phyloP scores from a whole-genome alignment of 495 filamentous ascomycete genomes.

The Penicillium goetzii region DNA sequence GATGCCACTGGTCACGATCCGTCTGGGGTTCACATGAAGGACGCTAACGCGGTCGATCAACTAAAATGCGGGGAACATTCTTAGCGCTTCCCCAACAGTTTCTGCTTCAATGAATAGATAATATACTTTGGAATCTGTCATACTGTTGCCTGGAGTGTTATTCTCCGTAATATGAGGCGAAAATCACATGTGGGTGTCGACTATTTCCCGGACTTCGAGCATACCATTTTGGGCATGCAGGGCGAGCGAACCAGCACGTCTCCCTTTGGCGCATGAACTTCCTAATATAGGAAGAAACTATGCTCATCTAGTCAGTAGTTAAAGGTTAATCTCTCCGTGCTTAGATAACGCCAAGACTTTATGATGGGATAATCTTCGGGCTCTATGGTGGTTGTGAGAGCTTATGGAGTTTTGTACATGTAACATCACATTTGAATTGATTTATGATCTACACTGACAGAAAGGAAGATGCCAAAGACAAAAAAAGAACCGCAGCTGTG shows the following conservation, averaged over 20 bases:
- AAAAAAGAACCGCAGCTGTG: neutral
- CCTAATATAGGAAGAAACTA: neutral
- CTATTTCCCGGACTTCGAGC: slow-evolving; percentile 2
- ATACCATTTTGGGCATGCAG: slow-evolving; percentile 25
- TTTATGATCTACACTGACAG: neutral
- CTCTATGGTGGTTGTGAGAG: neutral
- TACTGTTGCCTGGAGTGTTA: neutral
- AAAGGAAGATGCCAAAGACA: neutral
- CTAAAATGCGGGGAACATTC: slow-evolving; percentile 20
- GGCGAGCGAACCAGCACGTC: slow-evolving; percentile 10
- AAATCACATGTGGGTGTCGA: slow-evolving; percentile 13
- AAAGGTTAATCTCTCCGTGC: neutral
- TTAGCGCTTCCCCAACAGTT: slow-evolving; percentile 21
- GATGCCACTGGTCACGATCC: slow-evolving; percentile 6
- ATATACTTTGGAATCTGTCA: slow-evolving; percentile 7
- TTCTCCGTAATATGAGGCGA: neutral
- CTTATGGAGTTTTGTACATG: neutral
- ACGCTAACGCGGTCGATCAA: slow-evolving; percentile 8
- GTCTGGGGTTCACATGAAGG: slow-evolving; percentile 18
- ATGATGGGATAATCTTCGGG: neutral
- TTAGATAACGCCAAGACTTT: neutral
- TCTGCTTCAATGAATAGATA: neutral
- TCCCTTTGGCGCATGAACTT: slow-evolving; percentile 9
- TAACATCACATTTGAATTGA: neutral
- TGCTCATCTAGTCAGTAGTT: neutral